A percentile compares a stretch with the other conserved stretches of the same genome.
phyloP scores from a whole-genome alignment of 129 eudicot genomes.

The Gnaphalium uliginosum region DNA sequence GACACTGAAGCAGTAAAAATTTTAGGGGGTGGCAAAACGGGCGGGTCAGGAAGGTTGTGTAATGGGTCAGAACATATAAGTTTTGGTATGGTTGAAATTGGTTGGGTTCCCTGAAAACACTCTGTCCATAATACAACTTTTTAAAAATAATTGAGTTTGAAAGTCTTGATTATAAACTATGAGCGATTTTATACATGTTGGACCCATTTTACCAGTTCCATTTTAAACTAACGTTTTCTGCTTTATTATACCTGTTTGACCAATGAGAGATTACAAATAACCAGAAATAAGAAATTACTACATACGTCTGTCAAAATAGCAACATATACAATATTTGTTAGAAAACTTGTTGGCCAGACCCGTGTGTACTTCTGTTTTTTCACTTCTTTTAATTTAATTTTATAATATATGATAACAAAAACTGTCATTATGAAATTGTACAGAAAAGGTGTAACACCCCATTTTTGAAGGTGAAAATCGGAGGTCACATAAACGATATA shows the following conservation, averaged over 20 bases:
- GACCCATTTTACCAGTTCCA: not conserved
- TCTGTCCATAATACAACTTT: not conserved
- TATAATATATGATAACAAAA: too few species aligned
- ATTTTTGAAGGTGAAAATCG: too few species aligned
- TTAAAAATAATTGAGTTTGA: not conserved
- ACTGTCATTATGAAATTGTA: not conserved
- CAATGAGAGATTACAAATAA: not conserved
- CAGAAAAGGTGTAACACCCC: too few species aligned
- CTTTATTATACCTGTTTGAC: not conserved
- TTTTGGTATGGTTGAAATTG: not conserved
- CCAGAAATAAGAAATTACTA: not conserved
- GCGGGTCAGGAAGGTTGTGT: not conserved
- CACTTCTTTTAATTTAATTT: not conserved
- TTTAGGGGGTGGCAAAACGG: not conserved
- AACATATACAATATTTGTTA: too few species aligned
- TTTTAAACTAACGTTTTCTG: not conserved
- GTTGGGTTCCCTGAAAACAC: not conserved
- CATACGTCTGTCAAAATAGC: not conserved
- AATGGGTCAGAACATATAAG: not conserved
- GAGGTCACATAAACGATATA: too few species aligned
- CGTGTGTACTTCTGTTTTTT: not conserved
- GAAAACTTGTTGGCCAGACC: not conserved
- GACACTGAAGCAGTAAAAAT: not conserved
- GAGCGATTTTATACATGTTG: not conserved
- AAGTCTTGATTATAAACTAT: not conserved